Percentiles rank a stretch among this genome's conserved stretches.
Evolutionary conservation across 2,329 filamentous ascomycete genomes (phyloP).

Genomic region (Penicillium paneum): DNA sequence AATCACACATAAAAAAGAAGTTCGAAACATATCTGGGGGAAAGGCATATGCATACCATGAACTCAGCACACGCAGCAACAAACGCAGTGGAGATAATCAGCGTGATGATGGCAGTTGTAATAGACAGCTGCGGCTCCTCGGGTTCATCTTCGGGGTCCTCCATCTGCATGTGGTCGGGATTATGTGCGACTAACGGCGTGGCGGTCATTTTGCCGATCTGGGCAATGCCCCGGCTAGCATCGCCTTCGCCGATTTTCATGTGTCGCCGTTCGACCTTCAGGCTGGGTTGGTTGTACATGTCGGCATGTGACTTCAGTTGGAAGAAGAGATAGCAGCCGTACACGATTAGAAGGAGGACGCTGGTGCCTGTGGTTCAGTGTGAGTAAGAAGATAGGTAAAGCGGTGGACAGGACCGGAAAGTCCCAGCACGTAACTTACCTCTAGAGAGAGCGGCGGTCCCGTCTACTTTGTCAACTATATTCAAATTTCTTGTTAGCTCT

Average conservation of each 20-base stretch:
- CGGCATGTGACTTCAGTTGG: conserved; percentile 80
- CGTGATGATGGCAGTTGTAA: conserved; percentile 68
- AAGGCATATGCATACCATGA: conserved; percentile 46
- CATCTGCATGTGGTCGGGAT: conserved; percentile 46
- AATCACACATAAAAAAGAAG: neutral
- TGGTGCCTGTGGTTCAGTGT: conserved; percentile 38
- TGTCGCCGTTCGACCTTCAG: conserved; percentile 67
- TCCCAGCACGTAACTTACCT: conserved; percentile 10
- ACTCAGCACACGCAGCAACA: conserved; percentile 73
- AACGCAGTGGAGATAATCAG: conserved; percentile 71
- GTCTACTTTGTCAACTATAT: neutral
- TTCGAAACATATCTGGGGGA: neutral
- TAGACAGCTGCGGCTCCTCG: conserved; percentile 71
- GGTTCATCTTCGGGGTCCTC: conserved; percentile 65
- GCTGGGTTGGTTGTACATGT: conserved; percentile 75
- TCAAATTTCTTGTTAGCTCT: neutral
- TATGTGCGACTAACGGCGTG: conserved; percentile 46
- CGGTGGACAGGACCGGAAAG: neutral
- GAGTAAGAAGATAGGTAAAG: neutral
- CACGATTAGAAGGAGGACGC: conserved; percentile 78
- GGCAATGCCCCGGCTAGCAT: conserved; percentile 50
- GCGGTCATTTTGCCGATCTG: conserved; percentile 54
- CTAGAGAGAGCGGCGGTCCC: conserved; percentile 31
- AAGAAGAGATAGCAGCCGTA: conserved; percentile 85
- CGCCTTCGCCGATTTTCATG: conserved; percentile 50